A percentile compares a stretch with the other conserved stretches of the same genome.
These are phyloP conservation scores for Lactifluus piperatus DNA, from an alignment of 768 basidiomycete species.

Conservation along the genomic window DNA sequence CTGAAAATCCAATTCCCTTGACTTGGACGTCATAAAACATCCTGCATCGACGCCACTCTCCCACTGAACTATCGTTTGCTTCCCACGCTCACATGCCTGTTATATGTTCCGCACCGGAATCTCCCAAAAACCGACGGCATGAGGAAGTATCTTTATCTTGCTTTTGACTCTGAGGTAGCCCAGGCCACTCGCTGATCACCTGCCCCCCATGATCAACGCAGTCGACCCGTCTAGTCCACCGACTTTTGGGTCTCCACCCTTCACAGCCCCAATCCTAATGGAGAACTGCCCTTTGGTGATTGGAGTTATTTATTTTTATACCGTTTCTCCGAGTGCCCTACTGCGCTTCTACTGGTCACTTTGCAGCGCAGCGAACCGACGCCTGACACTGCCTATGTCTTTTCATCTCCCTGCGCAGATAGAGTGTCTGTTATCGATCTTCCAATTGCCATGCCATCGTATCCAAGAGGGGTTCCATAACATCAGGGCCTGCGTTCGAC, in stretches of 20 bases:
- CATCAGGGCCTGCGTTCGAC: neutral
- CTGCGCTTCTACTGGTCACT: neutral
- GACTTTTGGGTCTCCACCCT: neutral
- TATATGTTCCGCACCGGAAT: neutral
- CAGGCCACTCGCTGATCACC: neutral
- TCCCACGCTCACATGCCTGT: neutral
- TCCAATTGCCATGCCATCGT: neutral
- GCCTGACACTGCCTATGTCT: neutral
- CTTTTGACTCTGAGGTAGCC: neutral
- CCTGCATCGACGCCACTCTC: neutral
- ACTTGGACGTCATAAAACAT: slow-evolving; percentile 2
- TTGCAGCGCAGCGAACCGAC: neutral
- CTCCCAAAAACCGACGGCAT: neutral
- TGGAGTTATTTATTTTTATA: neutral
- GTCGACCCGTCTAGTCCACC: neutral
- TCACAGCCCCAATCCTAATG: neutral
- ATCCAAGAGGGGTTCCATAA: neutral
- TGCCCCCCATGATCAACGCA: neutral
- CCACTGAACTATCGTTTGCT: neutral
- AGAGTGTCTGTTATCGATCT: neutral
- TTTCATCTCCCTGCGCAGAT: neutral
- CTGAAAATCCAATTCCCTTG: neutral
- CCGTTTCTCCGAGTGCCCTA: neutral
- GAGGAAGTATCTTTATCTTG: neutral
- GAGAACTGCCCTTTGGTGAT: neutral